Percentiles rank a stretch among this genome's conserved stretches.
These are phyloP conservation scores for Microcera coccophila DNA, from an alignment of 2,329 filamentous ascomycete species.

Conservation along the genomic window DNA sequence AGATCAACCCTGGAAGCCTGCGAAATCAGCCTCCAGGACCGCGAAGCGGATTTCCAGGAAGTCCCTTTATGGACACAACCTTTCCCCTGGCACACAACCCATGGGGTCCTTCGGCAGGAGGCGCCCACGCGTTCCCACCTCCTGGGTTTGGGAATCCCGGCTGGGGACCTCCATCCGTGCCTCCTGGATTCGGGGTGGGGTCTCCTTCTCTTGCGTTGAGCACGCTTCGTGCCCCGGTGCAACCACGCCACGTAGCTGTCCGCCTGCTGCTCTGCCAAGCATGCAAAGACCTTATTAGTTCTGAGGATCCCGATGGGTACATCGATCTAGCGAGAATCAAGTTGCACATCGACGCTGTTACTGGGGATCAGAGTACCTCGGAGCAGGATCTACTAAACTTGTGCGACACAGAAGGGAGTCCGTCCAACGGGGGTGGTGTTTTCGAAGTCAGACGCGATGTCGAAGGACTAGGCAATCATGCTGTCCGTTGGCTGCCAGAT, in stretches of 20 bases:
- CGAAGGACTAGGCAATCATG: constrained; percentile 34
- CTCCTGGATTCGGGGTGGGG: constrained; percentile 33
- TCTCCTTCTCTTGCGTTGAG: constrained; percentile 30
- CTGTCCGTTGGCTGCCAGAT: constrained; percentile 56
- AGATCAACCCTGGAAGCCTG: constrained; percentile 31
- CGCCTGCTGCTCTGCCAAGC: constrained; percentile 73
- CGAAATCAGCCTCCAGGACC: constrained; percentile 52
- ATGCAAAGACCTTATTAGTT: constrained; percentile 59
- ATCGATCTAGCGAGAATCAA: constrained; percentile 66
- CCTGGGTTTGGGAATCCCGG: constrained; percentile 42
- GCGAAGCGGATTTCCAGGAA: constrained; percentile 39
- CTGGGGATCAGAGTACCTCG: constrained; percentile 33
- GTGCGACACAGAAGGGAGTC: constrained; percentile 85
- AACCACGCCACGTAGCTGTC: constrained; percentile 64
- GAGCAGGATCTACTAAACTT: constrained; percentile 73
- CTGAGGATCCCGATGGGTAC: constrained; percentile 55
- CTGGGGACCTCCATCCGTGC: constrained; percentile 34
- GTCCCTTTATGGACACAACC: constrained; percentile 41
- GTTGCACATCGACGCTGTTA: constrained; percentile 58
- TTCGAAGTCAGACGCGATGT: constrained; percentile 64
- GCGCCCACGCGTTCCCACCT: constrained; percentile 41
- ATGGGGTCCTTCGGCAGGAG: constrained; percentile 39
- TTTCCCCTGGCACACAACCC: constrained; percentile 38
- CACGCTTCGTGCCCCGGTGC: constrained; percentile 35
- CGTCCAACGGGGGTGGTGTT: constrained; percentile 82